Percentiles rank a stretch among this genome's conserved stretches.
Evolutionary conservation across 2,329 filamentous ascomycete genomes (phyloP).

Genomic region (Tympanopsis confertula): DNA sequence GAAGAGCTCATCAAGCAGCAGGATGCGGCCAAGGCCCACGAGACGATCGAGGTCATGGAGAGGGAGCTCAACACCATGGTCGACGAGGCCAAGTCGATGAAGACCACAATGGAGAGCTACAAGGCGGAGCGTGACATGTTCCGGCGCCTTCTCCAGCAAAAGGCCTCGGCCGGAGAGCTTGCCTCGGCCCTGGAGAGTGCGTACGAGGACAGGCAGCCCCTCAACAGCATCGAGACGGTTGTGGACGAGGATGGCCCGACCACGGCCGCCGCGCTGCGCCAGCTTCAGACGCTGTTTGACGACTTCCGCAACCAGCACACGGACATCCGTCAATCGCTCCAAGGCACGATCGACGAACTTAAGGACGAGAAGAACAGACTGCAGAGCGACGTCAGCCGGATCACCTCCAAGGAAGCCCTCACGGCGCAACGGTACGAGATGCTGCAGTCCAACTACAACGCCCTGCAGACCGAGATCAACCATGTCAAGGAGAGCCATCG

Average conservation of each 20-base stretch:
- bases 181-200: conserved; percentile 63
- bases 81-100: conserved; percentile 74
- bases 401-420: conserved; percentile 70
- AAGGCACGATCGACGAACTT: conserved; percentile 72
- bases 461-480: conserved; percentile 72
- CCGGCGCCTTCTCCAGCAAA: conserved; percentile 78
- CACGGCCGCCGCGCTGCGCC: conserved; percentile 63
- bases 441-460: conserved; percentile 74
- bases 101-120: conserved; percentile 79
- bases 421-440: conserved; percentile 79
- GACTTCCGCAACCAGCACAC: conserved; percentile 76
- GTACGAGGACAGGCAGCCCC: conserved; percentile 41
- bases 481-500: conserved; percentile 78
- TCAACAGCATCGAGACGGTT: conserved; percentile 44
- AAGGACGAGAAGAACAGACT: conserved; percentile 72
- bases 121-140: conserved; percentile 96
- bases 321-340: conserved; percentile 70
- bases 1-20: conserved; percentile 62
- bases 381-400: conserved; percentile 69
- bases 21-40: conserved; percentile 50
- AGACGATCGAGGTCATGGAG: conserved; percentile 63
- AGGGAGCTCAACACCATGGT: conserved; percentile 64
- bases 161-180: conserved; percentile 47
- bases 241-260: background rate
- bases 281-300: conserved; percentile 83